phyloP scores from a whole-genome alignment of 805 yeast species.

The Geotrichum ghanense region DNA sequence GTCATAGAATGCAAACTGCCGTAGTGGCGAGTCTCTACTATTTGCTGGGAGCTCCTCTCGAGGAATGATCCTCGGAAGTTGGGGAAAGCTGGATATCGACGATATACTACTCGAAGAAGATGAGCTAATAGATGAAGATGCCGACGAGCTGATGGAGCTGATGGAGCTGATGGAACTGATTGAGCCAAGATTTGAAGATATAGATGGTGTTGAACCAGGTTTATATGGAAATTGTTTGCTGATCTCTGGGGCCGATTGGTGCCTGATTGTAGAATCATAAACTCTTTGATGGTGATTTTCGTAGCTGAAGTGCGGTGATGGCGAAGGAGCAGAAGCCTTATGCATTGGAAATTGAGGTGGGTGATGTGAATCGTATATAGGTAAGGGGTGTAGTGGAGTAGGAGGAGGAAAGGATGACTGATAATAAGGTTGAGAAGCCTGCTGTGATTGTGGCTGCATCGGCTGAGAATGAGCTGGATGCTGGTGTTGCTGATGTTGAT shows the following conservation, averaged over 20 bases:
- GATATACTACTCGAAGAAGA: neutral
- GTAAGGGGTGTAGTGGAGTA: neutral
- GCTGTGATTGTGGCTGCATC: neutral
- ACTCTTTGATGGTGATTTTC: neutral
- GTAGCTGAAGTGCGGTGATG: neutral
- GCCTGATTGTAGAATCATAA: neutral
- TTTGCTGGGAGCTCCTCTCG: neutral
- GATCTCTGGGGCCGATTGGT: neutral
- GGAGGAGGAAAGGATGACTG: neutral
- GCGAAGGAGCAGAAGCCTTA: neutral
- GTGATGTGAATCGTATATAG: slow-evolving; percentile 1
- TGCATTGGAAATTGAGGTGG: neutral
- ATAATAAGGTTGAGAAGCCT: slow-evolving; percentile 7
- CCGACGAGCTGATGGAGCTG: too few species aligned
- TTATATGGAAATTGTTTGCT: neutral
- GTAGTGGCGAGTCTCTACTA: neutral
- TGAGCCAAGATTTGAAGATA: neutral
- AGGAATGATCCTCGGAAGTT: neutral
- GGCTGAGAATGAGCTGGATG: slow-evolving; percentile 1
- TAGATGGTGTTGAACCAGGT: neutral
- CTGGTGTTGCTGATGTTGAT: slow-evolving; percentile 6
- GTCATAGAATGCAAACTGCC: neutral
- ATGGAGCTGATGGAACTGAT: neutral
- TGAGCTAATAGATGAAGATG: neutral
- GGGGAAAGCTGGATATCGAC: neutral